Percentiles rank a stretch among this genome's conserved stretches.
phyloP scores from a whole-genome alignment of 192 early-diverging fungal genomes.

The Coemansia sp. region DNA sequence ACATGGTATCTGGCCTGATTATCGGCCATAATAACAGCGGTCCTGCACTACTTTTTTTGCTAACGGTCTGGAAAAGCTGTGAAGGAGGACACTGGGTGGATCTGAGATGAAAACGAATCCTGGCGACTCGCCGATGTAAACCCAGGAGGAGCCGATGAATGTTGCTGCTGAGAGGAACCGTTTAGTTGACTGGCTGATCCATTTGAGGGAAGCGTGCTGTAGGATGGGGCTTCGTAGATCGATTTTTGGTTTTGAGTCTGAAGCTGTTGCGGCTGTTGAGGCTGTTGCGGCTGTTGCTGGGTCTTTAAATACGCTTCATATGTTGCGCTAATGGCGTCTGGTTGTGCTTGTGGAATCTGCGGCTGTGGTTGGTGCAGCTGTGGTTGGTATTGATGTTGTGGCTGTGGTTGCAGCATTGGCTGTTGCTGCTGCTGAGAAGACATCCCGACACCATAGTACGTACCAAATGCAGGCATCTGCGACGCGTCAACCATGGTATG shows the following conservation, averaged over 20 bases:
- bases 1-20: not conserved
- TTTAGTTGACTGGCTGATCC: not conserved
- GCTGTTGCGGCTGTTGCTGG: slow-evolving; percentile 6
- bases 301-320: slow-evolving; percentile 16
- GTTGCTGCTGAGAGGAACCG: slow-evolving; percentile 13
- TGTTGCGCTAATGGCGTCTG: slow-evolving; percentile 8
- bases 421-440: slow-evolving; percentile 5
- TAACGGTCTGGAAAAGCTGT: slow-evolving; percentile 19
- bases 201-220: not conserved
- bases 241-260: not conserved
- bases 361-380: slow-evolving; percentile 11
- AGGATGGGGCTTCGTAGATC: slow-evolving; percentile 1
- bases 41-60: not conserved
- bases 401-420: not conserved
- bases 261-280: not conserved
- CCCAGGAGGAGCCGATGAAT: slow-evolving; percentile 1
- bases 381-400: not conserved
- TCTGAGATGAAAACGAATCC: slow-evolving; percentile 25
- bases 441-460: slow-evolving; percentile 19
- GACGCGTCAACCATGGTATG: slow-evolving; percentile 12
- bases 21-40: not conserved
- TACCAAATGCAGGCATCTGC: slow-evolving; percentile 8
- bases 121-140: slow-evolving; percentile 27
- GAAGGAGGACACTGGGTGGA: slow-evolving; percentile 13
- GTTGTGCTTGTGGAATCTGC: not conserved